These are phyloP conservation scores for Helenozyma baotianmanensis DNA, from an alignment of 805 yeast species.

Conservation along the genomic window DNA sequence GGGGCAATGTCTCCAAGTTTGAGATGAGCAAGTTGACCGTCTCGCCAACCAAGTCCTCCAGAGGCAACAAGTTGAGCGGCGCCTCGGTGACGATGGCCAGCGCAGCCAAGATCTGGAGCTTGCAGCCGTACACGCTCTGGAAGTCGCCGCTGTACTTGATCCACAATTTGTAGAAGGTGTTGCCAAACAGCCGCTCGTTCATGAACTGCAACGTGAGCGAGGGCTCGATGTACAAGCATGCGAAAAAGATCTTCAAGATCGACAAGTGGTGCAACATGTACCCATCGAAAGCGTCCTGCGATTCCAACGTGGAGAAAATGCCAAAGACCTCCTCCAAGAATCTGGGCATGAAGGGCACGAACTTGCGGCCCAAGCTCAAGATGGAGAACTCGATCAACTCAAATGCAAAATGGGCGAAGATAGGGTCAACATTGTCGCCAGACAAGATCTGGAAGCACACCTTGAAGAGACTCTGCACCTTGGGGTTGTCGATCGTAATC, in stretches of 20 bases:
- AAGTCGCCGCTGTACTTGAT: slow-evolving; percentile 42
- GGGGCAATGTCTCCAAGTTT: slow-evolving; percentile 42
- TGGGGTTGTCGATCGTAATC: slow-evolving; percentile 34
- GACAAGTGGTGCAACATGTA: slow-evolving; percentile 41
- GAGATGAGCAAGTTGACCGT: slow-evolving; percentile 37
- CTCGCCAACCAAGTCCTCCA: slow-evolving; percentile 32
- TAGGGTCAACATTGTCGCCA: slow-evolving; percentile 33
- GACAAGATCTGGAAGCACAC: slow-evolving; percentile 33
- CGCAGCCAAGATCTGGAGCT: slow-evolving; percentile 47
- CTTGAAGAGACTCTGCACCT: slow-evolving; percentile 34
- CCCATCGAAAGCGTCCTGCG: slow-evolving; percentile 39
- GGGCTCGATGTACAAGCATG: slow-evolving; percentile 37
- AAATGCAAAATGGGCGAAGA: slow-evolving; percentile 36
- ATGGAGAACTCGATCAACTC: slow-evolving; percentile 34
- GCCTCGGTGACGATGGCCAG: slow-evolving; percentile 34
- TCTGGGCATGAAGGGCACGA: slow-evolving; percentile 27
- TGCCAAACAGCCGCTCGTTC: slow-evolving; percentile 33
- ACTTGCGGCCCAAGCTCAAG: slow-evolving; percentile 27
- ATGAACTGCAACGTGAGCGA: slow-evolving; percentile 31
- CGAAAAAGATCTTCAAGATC: slow-evolving; percentile 40
- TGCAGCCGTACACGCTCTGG: slow-evolving; percentile 53
- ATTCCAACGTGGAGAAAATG: slow-evolving; percentile 31
- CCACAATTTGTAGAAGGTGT: slow-evolving; percentile 44
- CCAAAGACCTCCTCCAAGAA: slow-evolving; percentile 33
- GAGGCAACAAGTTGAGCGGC: slow-evolving; percentile 24